Evolutionary conservation across 768 basidiomycete genomes (phyloP), one percentile per base, ranked within the genome.

Genomic region (Termitomyces sp.): DNA sequence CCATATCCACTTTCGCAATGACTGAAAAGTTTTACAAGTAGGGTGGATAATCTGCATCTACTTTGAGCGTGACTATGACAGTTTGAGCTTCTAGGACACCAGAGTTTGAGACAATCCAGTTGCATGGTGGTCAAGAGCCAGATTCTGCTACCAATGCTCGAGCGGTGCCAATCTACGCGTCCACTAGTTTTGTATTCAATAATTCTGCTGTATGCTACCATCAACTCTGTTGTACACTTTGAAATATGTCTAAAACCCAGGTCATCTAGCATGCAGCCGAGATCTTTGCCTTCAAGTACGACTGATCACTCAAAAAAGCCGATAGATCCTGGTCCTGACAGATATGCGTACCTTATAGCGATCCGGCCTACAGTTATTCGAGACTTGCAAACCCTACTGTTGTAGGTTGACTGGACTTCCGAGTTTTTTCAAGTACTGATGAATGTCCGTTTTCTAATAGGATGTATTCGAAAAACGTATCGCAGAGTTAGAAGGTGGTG

Each of bases 381-480:
- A 82, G 88, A 7, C 83, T 89, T 46, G 80, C 80, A 20, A 89
- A 88, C 64, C 85, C 86, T 15, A 85, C 84, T 1, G 77, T 83
- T 33, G 84, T 83, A 66, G 32, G 80, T 74, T n/a, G 11, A 35
- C 1, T 22, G 7, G 25, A 11, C 12, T 25, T 27, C 7, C 4
- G 1, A 27, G 23, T 44, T 5, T 22, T 25, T 46, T 7, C 43
- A 15, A 2, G 32, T 22, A 22, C 16, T 25, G 11, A 38, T 15
- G 6, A 3, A 38, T 9, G 16, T 33, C n/a, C n/a, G n/a, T n/a
- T n/a, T n/a, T 27, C 29, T 4, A 29, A 16, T 52, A 88, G 87
- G 85, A 84, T 52, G 86, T 91, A 1, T 90, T 93, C 59, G 91
- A 92, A 67, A 78, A 85, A 53, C 83, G 90, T 7, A 84, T 91